These are phyloP conservation scores for Fusarium longipes DNA, from an alignment of 2,329 filamentous ascomycete species.

Conservation along the genomic window DNA sequence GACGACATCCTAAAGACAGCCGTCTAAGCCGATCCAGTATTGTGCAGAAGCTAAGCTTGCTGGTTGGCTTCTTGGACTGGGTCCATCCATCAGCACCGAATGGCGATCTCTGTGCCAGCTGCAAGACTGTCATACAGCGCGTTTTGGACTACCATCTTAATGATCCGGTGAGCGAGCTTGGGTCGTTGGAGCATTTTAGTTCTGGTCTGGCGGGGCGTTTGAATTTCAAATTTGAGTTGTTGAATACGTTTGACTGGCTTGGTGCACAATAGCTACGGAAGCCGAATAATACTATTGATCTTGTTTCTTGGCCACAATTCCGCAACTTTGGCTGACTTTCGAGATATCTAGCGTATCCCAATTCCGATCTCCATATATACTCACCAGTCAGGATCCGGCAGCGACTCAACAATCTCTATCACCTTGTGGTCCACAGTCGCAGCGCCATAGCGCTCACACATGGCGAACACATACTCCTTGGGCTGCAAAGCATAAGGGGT, in stretches of 20 bases:
- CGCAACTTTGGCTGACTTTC: too few relatives aligned
- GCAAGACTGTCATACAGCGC: constrained; percentile 18
- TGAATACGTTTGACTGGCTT: constrained; percentile 22
- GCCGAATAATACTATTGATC: not conserved
- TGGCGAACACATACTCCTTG: constrained; percentile 4
- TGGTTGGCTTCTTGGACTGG: constrained; percentile 19
- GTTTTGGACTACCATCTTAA: constrained; percentile 16
- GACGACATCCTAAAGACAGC: not conserved
- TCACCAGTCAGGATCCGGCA: not conserved
- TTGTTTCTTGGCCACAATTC: too few relatives aligned
- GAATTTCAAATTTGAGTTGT: constrained; percentile 13
- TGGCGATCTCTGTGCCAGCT: not conserved
- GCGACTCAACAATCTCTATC: constrained; percentile 3
- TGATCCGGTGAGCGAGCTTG: not conserved
- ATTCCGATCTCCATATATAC: not conserved
- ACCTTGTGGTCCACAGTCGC: constrained; percentile 11
- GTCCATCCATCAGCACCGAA: constrained; percentile 19
- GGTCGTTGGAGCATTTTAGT: constrained; percentile 7
- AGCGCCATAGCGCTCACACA: constrained; percentile 17
- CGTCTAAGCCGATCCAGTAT: constrained; percentile 9
- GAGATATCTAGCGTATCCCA: too few relatives aligned
- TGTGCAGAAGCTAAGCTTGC: not conserved
- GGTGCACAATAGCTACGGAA: not conserved
- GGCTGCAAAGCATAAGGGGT: constrained; percentile 7
- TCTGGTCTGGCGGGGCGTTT: not conserved